A percentile compares a stretch with the other conserved stretches of the same genome.
Conservation (phyloP, 2,329 filamentous ascomycete genomes). For the Talaromyces verruculosus region DNA sequence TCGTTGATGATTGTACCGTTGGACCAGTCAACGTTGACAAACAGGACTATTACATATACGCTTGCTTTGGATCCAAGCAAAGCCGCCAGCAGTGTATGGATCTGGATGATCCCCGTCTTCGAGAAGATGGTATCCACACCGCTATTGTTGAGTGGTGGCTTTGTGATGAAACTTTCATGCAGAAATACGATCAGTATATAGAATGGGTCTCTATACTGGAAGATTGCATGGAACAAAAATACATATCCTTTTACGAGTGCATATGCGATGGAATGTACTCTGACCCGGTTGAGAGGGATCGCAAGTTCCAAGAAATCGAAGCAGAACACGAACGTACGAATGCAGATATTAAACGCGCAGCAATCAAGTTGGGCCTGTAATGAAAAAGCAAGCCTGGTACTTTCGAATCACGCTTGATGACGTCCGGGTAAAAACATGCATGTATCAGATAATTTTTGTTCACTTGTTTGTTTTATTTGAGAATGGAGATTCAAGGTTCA, state of each 20-base stretch:
- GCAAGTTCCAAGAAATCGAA: background rate
- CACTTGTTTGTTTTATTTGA: background rate
- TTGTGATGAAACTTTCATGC: too few species aligned
- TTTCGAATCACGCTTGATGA: background rate
- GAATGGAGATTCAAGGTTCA: background rate
- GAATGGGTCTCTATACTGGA: background rate
- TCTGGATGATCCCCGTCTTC: too few species aligned
- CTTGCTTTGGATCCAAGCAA: too few species aligned
- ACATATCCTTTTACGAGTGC: background rate
- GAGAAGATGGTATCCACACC: background rate
- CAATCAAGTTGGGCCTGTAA: background rate
- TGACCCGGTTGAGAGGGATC: background rate
- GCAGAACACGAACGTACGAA: background rate
- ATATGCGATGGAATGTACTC: background rate
- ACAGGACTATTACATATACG: too few species aligned
- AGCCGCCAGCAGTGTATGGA: too few species aligned
- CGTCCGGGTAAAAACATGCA: background rate
- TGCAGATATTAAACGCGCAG: background rate
- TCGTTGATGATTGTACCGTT: background rate
- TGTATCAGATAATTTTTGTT: background rate
- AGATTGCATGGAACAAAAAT: background rate
- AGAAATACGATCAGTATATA: background rate
- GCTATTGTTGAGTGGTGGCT: background rate
- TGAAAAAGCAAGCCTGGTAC: background rate
- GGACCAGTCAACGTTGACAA: too few species aligned